A percentile compares a stretch with the other conserved stretches of the same genome.
phyloP scores from a whole-genome alignment of 345 rosid genomes.

The Rhodamnia argentea region DNA sequence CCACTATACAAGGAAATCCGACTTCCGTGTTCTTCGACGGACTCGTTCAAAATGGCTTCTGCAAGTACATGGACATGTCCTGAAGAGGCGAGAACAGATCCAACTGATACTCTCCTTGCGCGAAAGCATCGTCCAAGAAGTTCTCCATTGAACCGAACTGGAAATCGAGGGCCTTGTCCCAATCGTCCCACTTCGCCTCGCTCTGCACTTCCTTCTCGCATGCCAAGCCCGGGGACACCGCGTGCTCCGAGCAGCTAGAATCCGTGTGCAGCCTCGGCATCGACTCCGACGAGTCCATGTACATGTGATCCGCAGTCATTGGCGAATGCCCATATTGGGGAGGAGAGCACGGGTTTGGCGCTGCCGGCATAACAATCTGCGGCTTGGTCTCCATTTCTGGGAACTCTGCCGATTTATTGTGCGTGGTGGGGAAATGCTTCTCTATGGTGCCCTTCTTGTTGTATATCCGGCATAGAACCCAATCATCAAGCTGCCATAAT shows the following conservation, averaged over 20 bases:
- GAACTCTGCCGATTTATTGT: background rate
- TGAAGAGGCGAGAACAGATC: conserved; percentile 22
- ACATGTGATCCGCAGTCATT: background rate
- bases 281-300: conserved; percentile 48
- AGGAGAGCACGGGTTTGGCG: background rate
- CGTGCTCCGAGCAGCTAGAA: conserved; percentile 62
- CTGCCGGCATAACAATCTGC: background rate
- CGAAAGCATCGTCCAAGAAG: conserved; percentile 41
- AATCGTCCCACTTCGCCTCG: conserved; percentile 28
- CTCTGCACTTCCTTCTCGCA: conserved; percentile 54
- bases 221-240: conserved; percentile 39
- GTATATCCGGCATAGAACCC: conserved; percentile 78
- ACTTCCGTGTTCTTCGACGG: background rate
- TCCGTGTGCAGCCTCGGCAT: conserved; percentile 43
- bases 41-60: conserved; percentile 9
- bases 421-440: conserved; percentile 22
- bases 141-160: conserved; percentile 22
- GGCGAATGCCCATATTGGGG: background rate
- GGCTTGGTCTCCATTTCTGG: conserved; percentile 33
- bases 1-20: background rate
- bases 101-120: conserved; percentile 33
- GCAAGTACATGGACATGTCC: conserved; percentile 22
- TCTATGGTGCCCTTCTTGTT: conserved; percentile 75
- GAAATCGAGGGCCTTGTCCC: conserved; percentile 16
- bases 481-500: conserved; percentile 65